A percentile compares a stretch with the other conserved stretches of the same genome.
These are phyloP conservation scores for Pichia membranifaciens DNA, from an alignment of 805 yeast genomes.

Conservation along the genomic window DNA sequence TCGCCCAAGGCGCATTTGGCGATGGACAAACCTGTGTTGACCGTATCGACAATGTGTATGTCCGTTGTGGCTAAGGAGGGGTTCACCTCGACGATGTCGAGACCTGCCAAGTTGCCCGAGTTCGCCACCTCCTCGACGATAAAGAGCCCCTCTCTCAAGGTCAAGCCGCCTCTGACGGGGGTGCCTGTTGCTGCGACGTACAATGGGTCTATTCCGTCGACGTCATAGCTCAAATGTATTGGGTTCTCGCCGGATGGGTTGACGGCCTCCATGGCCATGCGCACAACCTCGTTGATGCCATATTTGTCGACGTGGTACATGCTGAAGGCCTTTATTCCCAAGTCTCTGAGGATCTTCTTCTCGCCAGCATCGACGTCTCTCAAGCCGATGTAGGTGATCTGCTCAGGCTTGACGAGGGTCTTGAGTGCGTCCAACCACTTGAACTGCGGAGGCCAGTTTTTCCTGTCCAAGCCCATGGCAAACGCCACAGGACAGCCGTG, in stretches of 20 bases:
- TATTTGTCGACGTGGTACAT: slow-evolving; percentile 95
- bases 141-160: slow-evolving; percentile 90
- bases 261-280: slow-evolving; percentile 77
- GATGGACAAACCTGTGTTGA: slow-evolving; percentile 83
- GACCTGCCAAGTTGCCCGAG: slow-evolving; percentile 78
- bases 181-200: slow-evolving; percentile 98
- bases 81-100: slow-evolving; percentile 92
- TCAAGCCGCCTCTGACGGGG: slow-evolving; percentile 92
- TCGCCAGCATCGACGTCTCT: slow-evolving; percentile 91
- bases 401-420: slow-evolving; percentile 58
- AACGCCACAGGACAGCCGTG: slow-evolving; percentile 97
- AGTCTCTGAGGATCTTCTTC: slow-evolving; percentile 61
- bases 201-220: slow-evolving; percentile 92
- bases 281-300: slow-evolving; percentile 87
- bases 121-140: slow-evolving; percentile 88
- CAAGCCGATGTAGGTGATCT: slow-evolving; percentile 87
- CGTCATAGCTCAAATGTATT: slow-evolving; percentile 88
- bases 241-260: slow-evolving; percentile 70
- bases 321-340: slow-evolving; percentile 76
- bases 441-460: slow-evolving; percentile 65
- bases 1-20: slow-evolving; percentile 95
- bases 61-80: slow-evolving; percentile 81
- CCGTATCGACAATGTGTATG: slow-evolving; percentile 72
- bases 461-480: slow-evolving; percentile 71
- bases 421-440: slow-evolving; percentile 54